Conservation (phyloP, 1,139 yeast genomes). For the Saccharomycopsis crataegensis region DNA sequence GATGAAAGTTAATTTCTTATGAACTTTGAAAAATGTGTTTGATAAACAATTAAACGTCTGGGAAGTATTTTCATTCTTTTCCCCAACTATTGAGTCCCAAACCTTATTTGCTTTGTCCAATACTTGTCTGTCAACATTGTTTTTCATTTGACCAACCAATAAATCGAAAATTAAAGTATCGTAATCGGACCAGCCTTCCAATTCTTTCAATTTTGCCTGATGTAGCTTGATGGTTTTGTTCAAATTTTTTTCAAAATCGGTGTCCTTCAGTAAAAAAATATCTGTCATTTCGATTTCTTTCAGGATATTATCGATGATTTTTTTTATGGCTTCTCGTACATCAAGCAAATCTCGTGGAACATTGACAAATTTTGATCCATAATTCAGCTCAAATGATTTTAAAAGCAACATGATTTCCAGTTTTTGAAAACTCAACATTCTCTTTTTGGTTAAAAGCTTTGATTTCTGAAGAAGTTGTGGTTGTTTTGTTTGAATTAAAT, state of each 20-base stretch:
- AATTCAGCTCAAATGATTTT: conserved; percentile 20
- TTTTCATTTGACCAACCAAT: conserved; percentile 36
- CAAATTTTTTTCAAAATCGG: conserved; percentile 46
- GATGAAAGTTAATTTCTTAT: conserved; percentile 16
- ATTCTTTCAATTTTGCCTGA: conserved; percentile 38
- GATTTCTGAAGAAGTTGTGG: conserved; percentile 42
- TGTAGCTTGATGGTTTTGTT: conserved; percentile 37
- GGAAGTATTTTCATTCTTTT: not conserved
- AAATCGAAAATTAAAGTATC: conserved; percentile 38
- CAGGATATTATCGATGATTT: conserved; percentile 24
- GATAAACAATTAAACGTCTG: conserved; percentile 12
- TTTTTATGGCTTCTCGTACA: conserved; percentile 16
- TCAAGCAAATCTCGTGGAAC: conserved; percentile 16
- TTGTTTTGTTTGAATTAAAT: conserved; percentile 34
- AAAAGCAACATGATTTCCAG: conserved; percentile 33
- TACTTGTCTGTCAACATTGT: conserved; percentile 45
- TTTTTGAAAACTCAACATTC: conserved; percentile 40
- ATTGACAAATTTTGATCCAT: conserved; percentile 19
- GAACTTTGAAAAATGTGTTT: conserved; percentile 11
- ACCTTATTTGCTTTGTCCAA: conserved; percentile 48
- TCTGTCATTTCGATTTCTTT: conserved; percentile 4
- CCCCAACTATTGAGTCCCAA: conserved; percentile 28
- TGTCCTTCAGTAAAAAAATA: conserved; percentile 27
- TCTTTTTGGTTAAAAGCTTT: conserved; percentile 51
- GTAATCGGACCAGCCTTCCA: conserved; percentile 46